Conservation (phyloP, 2,329 filamentous ascomycete genomes). For the Metarhizium humberi region DNA sequence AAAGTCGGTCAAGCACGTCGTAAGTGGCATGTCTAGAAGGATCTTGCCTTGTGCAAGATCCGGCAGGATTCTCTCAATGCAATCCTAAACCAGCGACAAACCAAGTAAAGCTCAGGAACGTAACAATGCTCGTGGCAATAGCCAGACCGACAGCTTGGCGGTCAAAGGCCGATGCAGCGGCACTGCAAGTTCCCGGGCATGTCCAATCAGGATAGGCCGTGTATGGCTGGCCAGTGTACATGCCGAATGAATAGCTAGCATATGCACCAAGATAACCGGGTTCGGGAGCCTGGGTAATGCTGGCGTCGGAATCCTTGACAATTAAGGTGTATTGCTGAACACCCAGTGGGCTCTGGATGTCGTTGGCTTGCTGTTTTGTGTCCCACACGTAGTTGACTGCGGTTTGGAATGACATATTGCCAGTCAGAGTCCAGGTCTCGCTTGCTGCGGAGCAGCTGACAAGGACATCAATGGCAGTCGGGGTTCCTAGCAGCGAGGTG, state of each 20-base stretch:
- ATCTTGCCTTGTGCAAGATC: not conserved
- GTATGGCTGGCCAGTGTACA: slow-evolving; percentile 46
- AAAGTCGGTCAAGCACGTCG: not conserved
- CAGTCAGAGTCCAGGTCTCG: slow-evolving; percentile 50
- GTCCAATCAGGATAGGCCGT: slow-evolving; percentile 40
- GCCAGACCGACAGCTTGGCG: slow-evolving; percentile 39
- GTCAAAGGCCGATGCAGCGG: slow-evolving; percentile 37
- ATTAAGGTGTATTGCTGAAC: slow-evolving; percentile 51
- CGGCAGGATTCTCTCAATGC: slow-evolving; percentile 13
- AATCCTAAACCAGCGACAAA: slow-evolving; percentile 45
- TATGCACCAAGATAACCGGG: slow-evolving; percentile 46
- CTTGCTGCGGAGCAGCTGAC: slow-evolving; percentile 43
- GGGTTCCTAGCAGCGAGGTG: slow-evolving; percentile 47
- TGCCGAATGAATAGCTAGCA: slow-evolving; percentile 42
- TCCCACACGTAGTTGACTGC: slow-evolving; percentile 49
- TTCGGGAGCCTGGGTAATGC: slow-evolving; percentile 38
- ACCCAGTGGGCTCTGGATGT: slow-evolving; percentile 33
- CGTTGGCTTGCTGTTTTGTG: slow-evolving; percentile 38
- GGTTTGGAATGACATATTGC: slow-evolving; percentile 51
- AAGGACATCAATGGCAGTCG: slow-evolving; percentile 51
- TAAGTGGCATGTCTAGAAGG: not conserved
- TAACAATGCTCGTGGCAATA: slow-evolving; percentile 44
- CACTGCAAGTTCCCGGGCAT: slow-evolving; percentile 50
- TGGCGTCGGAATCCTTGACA: slow-evolving; percentile 48
- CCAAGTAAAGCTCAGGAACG: slow-evolving; percentile 54